phyloP scores from a whole-genome alignment of 2,329 filamentous ascomycete species.

The Penicillium hesseltinei region DNA sequence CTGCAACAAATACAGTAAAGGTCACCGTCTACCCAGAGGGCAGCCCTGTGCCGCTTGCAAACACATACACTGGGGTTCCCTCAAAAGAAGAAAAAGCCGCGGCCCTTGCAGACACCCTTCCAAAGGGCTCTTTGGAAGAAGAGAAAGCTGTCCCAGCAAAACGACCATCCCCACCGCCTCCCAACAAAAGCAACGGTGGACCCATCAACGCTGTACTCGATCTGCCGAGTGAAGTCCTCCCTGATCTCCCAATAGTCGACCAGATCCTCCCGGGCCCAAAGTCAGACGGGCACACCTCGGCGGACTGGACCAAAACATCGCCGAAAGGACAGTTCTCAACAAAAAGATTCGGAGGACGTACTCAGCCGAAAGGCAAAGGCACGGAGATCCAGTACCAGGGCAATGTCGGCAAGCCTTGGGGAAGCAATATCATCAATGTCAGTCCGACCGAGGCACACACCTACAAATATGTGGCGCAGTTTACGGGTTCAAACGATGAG shows the following conservation, averaged over 20 bases:
- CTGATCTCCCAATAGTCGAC: constrained; percentile 10
- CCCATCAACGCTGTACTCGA: not conserved
- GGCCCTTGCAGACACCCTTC: not conserved
- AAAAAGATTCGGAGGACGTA: constrained; percentile 35
- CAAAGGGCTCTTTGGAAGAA: not conserved
- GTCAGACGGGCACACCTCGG: not conserved
- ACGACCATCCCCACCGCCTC: not conserved
- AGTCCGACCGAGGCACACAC: constrained; percentile 26
- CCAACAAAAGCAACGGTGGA: not conserved
- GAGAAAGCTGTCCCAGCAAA: constrained; percentile 4
- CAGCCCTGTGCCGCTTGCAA: not conserved
- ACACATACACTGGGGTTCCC: not conserved
- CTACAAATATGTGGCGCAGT: constrained; percentile 40
- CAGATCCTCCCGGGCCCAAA: constrained; percentile 8
- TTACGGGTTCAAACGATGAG: constrained; percentile 32
- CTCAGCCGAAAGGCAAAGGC: constrained; percentile 19
- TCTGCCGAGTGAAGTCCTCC: constrained; percentile 11
- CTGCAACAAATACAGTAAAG: constrained; percentile 9
- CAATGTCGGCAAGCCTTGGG: constrained; percentile 41
- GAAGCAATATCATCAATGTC: constrained; percentile 42
- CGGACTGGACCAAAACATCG: constrained; percentile 26
- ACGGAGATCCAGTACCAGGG: constrained; percentile 31
- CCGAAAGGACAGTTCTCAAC: constrained; percentile 20
- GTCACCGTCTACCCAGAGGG: constrained; percentile 8
- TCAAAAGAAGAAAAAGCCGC: not conserved